Conservation (phyloP, 805 yeast genomes). For the Wickerhamomyces kurtzmanii region DNA sequence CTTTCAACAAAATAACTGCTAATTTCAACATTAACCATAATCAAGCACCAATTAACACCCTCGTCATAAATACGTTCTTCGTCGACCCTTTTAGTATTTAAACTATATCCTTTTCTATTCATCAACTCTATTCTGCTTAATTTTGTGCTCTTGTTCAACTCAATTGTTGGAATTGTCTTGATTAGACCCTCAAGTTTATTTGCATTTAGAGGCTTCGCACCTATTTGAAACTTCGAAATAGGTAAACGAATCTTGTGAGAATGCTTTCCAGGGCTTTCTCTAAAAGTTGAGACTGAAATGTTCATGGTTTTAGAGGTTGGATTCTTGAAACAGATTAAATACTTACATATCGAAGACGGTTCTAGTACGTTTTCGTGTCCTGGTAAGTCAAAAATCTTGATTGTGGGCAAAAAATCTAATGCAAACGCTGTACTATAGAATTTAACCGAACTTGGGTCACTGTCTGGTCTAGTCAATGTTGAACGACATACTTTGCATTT, state of each 20-base stretch:
- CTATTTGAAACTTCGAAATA: slow-evolving; percentile 8
- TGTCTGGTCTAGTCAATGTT: slow-evolving; percentile 17
- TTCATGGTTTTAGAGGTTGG: slow-evolving; percentile 6
- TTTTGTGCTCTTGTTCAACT: slow-evolving; percentile 16
- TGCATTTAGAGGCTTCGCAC: slow-evolving; percentile 8
- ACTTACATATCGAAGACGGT: slow-evolving; percentile 1
- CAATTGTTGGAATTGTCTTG: slow-evolving; percentile 19
- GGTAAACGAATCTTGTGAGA: slow-evolving; percentile 8
- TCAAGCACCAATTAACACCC: slow-evolving; percentile 19
- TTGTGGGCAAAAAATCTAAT: slow-evolving; percentile 12
- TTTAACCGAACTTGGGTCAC: slow-evolving; percentile 12
- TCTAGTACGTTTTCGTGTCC: neutral
- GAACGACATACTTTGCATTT: slow-evolving; percentile 19
- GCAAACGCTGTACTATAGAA: slow-evolving; percentile 18
- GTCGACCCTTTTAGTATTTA: no score
- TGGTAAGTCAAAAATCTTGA: slow-evolving; percentile 5
- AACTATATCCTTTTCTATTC: slow-evolving; percentile 10
- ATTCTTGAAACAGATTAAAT: slow-evolving; percentile 8
- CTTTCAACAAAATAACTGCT: neutral
- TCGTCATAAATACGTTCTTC: slow-evolving; percentile 8
- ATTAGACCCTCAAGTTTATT: slow-evolving; percentile 11
- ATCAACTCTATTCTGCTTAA: slow-evolving; percentile 20
- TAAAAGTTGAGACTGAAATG: slow-evolving; percentile 8
- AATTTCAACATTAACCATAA: slow-evolving; percentile 17
- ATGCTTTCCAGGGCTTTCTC: slow-evolving; percentile 1